Percentiles rank a stretch among this genome's conserved stretches.
These are phyloP conservation scores for Ceratobasidium papillatum DNA, from an alignment of 1,284 basidiomycete genomes.

Conservation along the genomic window DNA sequence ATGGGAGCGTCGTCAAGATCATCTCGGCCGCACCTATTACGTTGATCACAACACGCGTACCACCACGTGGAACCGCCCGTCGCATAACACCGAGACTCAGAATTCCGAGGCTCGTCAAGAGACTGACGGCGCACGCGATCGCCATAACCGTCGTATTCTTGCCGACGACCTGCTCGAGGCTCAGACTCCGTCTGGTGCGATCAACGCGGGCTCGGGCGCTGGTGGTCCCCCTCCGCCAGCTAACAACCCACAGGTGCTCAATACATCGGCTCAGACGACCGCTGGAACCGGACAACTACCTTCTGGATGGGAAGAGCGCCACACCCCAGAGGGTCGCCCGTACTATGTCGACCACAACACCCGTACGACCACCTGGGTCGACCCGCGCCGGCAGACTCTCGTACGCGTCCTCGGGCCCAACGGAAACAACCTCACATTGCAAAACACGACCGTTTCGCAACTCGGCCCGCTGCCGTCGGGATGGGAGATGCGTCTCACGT, in stretches of 20 bases:
- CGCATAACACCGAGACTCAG: constrained; percentile 56
- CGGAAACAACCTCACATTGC: constrained; percentile 78
- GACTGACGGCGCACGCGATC: constrained; percentile 73
- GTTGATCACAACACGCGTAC: constrained; percentile 93
- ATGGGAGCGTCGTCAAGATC: constrained; percentile 94
- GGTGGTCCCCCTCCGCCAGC: constrained; percentile 48
- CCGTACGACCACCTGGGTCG: constrained; percentile 97
- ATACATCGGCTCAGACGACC: constrained; percentile 63
- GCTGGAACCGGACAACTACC: constrained; percentile 85
- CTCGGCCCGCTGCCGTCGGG: constrained; percentile 95
- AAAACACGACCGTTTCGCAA: constrained; percentile 84
- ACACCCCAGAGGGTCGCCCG: constrained; percentile 95
- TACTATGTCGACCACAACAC: constrained; percentile 98
- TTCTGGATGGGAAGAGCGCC: constrained; percentile 97
- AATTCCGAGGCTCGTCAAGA: constrained; percentile 46
- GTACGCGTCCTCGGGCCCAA: constrained; percentile 87
- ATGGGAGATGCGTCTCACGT: constrained; percentile 97
- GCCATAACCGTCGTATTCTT: constrained; percentile 78
- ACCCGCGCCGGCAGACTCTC: constrained; percentile 90
- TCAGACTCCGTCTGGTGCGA: constrained; percentile 45
- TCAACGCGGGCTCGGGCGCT: constrained; percentile 32
- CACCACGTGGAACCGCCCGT: constrained; percentile 92
- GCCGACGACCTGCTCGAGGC: constrained; percentile 82
- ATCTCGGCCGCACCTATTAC: constrained; percentile 88
- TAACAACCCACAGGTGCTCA: constrained; percentile 39